phyloP scores from a whole-genome alignment of 495 filamentous ascomycete species.

The Lepidopterella palustris region DNA sequence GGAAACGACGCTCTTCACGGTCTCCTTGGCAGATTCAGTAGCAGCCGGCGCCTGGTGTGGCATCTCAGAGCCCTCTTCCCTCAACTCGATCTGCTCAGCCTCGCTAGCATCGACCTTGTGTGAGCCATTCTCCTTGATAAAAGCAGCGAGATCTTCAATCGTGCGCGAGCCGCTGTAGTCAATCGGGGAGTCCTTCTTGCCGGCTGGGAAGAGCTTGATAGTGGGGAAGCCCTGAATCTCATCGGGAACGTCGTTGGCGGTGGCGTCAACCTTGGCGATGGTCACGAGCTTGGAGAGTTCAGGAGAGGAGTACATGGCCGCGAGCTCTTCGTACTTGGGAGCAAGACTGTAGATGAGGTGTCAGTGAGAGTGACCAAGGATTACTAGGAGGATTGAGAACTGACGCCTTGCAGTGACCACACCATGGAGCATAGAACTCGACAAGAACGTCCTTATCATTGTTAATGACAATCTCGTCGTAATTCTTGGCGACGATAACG shows the following conservation, averaged over 20 bases:
- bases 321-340: conserved; percentile 78
- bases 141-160: conserved; percentile 86
- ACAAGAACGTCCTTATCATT: conserved; percentile 94
- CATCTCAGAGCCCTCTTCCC: conserved; percentile 41
- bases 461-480: conserved; percentile 86
- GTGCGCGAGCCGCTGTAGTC: conserved; percentile 86
- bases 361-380: conserved; percentile 19
- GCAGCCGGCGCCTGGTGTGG: conserved; percentile 46
- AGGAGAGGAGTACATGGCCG: conserved; percentile 63
- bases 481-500: conserved; percentile 88
- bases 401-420: conserved; percentile 94
- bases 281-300: conserved; percentile 74
- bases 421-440: conserved; percentile 99
- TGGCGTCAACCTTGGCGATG: conserved; percentile 96
- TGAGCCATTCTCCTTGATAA: conserved; percentile 92
- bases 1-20: conserved; percentile 27
- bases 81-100: conserved; percentile 41
- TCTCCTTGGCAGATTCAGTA: conserved; percentile 35
- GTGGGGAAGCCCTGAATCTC: conserved; percentile 98
- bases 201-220: conserved; percentile 96
- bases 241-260: conserved; percentile 92
- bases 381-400: conserved; percentile 26
- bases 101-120: conserved; percentile 65
- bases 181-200: conserved; percentile 74
- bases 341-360: conserved; percentile 43